Conservation (phyloP, 2,329 filamentous ascomycete species). For the Bisporella sp. region DNA sequence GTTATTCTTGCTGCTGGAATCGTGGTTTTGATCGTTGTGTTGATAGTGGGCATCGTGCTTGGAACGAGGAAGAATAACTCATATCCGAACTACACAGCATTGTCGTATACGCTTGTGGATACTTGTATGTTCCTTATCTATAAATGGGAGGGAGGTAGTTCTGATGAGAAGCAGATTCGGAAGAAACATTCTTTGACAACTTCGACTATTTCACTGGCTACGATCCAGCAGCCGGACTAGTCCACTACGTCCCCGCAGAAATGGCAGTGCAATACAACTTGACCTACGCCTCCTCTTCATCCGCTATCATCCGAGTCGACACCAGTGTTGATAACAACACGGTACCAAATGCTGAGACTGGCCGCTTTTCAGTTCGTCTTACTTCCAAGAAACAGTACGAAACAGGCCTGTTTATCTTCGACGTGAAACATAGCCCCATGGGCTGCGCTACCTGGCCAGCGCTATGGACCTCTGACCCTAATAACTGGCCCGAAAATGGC, state of each 20-base stretch:
- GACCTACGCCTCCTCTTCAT: constrained; percentile 47
- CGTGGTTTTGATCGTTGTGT: constrained; percentile 37
- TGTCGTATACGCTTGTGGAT: constrained; percentile 35
- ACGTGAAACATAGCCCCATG: constrained; percentile 53
- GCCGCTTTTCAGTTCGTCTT: constrained; percentile 42
- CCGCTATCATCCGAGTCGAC: constrained; percentile 54
- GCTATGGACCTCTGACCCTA: constrained; percentile 56
- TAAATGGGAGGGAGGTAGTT: not conserved
- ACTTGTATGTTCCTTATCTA: constrained; percentile 25
- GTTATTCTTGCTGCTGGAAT: constrained; percentile 32
- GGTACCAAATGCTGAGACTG: constrained; percentile 45
- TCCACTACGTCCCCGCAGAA: constrained; percentile 33
- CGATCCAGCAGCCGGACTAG: constrained; percentile 38
- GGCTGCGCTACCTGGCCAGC: constrained; percentile 46
- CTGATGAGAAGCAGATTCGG: constrained; percentile 23
- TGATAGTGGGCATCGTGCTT: constrained; percentile 37
- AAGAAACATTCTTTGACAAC: constrained; percentile 35
- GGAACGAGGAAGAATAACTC: constrained; percentile 28
- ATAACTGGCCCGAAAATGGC: constrained; percentile 53
- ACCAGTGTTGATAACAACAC: constrained; percentile 45
- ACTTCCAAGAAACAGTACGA: constrained; percentile 45
- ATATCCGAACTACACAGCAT: constrained; percentile 35
- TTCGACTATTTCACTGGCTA: constrained; percentile 37
- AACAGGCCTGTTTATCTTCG: constrained; percentile 49
- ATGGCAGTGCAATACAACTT: constrained; percentile 42